Evolutionary conservation across 495 filamentous ascomycete species (phyloP).

Genomic region (Aspergillus avenaceus): DNA sequence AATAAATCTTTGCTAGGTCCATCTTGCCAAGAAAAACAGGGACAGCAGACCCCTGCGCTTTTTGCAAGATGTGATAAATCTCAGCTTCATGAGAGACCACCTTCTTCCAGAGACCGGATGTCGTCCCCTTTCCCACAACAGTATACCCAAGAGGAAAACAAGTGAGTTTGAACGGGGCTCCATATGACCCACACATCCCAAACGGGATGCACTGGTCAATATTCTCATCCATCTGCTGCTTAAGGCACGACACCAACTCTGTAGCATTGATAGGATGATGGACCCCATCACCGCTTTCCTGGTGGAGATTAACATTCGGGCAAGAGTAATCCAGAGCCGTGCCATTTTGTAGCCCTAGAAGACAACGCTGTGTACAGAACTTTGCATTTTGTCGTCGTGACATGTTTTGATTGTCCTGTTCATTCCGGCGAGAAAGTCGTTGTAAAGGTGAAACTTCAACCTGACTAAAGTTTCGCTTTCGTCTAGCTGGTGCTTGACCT

Average conservation of each 20-base stretch:
- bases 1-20: neutral
- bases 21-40: no score
- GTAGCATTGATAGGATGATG: slow-evolving; percentile 10
- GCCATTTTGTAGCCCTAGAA: slow-evolving; percentile 31
- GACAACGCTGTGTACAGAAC: slow-evolving; percentile 32
- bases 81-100: no score
- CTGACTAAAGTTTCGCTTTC: slow-evolving; percentile 2
- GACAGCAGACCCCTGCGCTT: no score
- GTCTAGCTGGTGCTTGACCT: no score
- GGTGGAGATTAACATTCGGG: slow-evolving; percentile 32
- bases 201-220: slow-evolving; percentile 12
- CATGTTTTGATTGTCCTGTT: neutral
- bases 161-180: neutral
- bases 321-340: slow-evolving; percentile 26
- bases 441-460: slow-evolving; percentile 3
- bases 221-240: slow-evolving; percentile 25
- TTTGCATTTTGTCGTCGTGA: neutral
- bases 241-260: slow-evolving; percentile 11
- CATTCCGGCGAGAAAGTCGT: neutral
- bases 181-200: neutral
- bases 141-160: neutral
- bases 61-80: no score
- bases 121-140: neutral
- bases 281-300: neutral
- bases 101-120: neutral